These are phyloP conservation scores for Metarhizium album DNA, from an alignment of 2,329 filamentous ascomycete species.

Conservation along the genomic window DNA sequence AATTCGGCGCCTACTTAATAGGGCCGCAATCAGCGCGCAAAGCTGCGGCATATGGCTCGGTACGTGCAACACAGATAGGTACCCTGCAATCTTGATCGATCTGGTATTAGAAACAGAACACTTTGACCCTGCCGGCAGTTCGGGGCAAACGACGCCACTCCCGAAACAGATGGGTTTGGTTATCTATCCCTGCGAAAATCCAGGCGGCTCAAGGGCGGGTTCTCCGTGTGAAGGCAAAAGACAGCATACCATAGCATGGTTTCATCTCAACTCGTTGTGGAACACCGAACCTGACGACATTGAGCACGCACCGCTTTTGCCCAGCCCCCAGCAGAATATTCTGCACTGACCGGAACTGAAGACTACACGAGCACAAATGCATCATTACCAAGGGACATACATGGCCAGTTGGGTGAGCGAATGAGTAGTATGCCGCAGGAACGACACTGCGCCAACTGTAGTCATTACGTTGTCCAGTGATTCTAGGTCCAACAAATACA, in stretches of 20 bases:
- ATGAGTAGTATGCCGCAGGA: too few species aligned
- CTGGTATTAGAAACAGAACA: neutral
- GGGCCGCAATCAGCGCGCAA: neutral
- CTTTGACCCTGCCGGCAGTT: neutral
- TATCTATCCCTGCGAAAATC: conserved; percentile 9
- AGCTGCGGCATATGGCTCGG: neutral
- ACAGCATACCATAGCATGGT: conserved; percentile 1
- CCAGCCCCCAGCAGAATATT: neutral
- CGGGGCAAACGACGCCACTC: neutral
- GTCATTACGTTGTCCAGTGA: too few species aligned
- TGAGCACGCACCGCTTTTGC: conserved; percentile 2
- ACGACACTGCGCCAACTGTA: too few species aligned
- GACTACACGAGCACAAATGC: too few species aligned
- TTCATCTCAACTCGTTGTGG: conserved; percentile 9
- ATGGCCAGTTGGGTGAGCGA: too few species aligned
- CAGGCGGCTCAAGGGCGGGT: conserved; percentile 1
- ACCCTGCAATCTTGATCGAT: neutral
- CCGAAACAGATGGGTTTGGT: neutral
- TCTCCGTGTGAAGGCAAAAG: too few species aligned
- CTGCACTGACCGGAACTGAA: neutral
- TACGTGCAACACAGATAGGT: neutral
- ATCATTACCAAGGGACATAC: too few species aligned
- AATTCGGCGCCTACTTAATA: neutral
- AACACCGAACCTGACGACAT: neutral
- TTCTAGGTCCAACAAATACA: too few species aligned